These are phyloP conservation scores for Eimeria maxima DNA, from an alignment of 169 alveolate species.

Conservation along the genomic window DNA sequence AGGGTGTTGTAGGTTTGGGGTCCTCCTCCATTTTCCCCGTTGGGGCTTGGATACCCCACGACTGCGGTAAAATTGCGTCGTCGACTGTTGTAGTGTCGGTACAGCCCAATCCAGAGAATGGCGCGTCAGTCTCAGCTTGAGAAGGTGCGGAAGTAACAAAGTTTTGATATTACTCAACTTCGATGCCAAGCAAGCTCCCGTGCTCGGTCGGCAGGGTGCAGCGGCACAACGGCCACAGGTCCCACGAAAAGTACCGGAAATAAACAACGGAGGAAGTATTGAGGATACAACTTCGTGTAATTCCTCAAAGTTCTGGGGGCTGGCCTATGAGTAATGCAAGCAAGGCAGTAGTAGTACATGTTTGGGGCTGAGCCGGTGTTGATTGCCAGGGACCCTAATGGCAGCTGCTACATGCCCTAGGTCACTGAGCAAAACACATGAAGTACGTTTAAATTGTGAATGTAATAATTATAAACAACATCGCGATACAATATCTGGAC, in stretches of 20 bases:
- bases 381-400: background rate
- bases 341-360: background rate
- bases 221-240: background rate
- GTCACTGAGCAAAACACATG: too few species aligned
- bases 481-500: too few species aligned
- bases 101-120: background rate
- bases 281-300: background rate
- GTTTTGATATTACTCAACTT: background rate
- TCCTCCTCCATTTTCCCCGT: conserved; percentile 46
- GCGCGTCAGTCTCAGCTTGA: background rate
- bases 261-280: background rate
- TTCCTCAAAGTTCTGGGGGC: background rate
- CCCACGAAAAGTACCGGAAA: background rate
- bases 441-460: too few species aligned
- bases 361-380: conserved; percentile 3
- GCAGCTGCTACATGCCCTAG: background rate
- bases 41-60: conserved; percentile 44
- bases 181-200: background rate
- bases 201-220: background rate
- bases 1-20: conserved; percentile 6
- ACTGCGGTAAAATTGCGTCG: background rate
- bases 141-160: background rate
- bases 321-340: background rate
- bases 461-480: too few species aligned
- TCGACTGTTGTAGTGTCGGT: conserved; percentile 3